Evolutionary conservation across 2,329 filamentous ascomycete species (phyloP).

Genomic region (Didymella glomerata): DNA sequence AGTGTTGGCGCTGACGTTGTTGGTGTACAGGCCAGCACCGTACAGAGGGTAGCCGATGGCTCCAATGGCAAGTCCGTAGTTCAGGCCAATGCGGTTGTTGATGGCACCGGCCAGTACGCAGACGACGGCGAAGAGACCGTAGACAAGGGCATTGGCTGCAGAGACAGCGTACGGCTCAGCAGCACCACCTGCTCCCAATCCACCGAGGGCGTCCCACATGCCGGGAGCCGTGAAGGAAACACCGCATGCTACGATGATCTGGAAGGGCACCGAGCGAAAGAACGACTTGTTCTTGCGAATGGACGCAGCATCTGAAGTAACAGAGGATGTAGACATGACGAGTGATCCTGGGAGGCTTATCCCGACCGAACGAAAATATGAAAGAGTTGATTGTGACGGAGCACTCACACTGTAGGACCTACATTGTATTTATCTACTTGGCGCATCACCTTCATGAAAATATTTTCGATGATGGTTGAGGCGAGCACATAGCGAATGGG

Average conservation of each 20-base stretch:
- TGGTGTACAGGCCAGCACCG: constrained; percentile 53
- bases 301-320: constrained; percentile 21
- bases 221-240: constrained; percentile 48
- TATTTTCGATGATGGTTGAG: constrained; percentile 30
- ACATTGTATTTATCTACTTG: constrained; percentile 15
- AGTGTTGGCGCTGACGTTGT: constrained; percentile 50
- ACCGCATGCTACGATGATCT: constrained; percentile 46
- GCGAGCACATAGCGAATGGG: constrained; percentile 17
- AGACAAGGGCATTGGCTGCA: constrained; percentile 46
- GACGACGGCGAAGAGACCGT: constrained; percentile 45
- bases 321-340: constrained; percentile 11
- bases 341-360: constrained; percentile 11
- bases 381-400: not conserved
- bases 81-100: constrained; percentile 50
- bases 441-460: constrained; percentile 7
- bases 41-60: constrained; percentile 55
- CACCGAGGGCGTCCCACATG: constrained; percentile 49
- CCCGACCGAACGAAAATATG: not conserved
- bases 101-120: constrained; percentile 48
- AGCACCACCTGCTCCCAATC: constrained; percentile 45
- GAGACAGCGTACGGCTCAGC: constrained; percentile 46
- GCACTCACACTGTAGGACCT: constrained; percentile 1
- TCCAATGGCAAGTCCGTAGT: constrained; percentile 52
- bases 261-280: constrained; percentile 46
- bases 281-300: constrained; percentile 33